These are phyloP conservation scores for Xerocomus brunneocitrinus DNA, from an alignment of 768 basidiomycete species.

Conservation along the genomic window DNA sequence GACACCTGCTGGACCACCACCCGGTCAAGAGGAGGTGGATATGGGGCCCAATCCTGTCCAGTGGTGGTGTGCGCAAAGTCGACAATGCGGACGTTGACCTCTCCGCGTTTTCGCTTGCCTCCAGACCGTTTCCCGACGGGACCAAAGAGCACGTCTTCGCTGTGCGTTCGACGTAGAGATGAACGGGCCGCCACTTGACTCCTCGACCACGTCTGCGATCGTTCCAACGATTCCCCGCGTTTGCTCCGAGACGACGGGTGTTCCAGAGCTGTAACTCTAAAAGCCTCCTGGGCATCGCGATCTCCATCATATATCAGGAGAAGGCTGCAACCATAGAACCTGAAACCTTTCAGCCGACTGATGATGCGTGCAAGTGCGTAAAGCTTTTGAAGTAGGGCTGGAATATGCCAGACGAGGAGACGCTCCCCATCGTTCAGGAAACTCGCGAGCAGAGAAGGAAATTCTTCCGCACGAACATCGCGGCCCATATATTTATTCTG, in stretches of 20 bases:
- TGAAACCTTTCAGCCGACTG: constrained; percentile 85
- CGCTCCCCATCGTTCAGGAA: constrained; percentile 84
- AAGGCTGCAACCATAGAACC: constrained; percentile 97
- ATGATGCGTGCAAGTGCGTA: constrained; percentile 93
- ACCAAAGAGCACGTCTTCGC: constrained; percentile 72
- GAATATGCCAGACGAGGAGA: constrained; percentile 88
- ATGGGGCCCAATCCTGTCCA: constrained; percentile 82
- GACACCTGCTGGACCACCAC: constrained; percentile 41
- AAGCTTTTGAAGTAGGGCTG: constrained; percentile 82
- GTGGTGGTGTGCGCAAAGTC: constrained; percentile 99
- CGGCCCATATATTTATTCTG: constrained; percentile 98
- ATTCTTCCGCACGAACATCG: constrained; percentile 82
- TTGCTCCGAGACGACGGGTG: constrained; percentile 62
- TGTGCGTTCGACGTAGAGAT: constrained; percentile 65
- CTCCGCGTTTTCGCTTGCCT: constrained; percentile 77
- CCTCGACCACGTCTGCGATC: constrained; percentile 41
- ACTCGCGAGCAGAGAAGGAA: constrained; percentile 72
- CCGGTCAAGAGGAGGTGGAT: constrained; percentile 44
- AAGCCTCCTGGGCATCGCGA: constrained; percentile 74
- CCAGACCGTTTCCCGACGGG: constrained; percentile 59
- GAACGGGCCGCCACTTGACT: constrained; percentile 39
- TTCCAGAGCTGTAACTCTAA: constrained; percentile 57
- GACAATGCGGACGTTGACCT: constrained; percentile 92
- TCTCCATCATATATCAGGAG: constrained; percentile 98
- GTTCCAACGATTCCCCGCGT: constrained; percentile 75